These are phyloP conservation scores for Tremella yokohamensis DNA, from an alignment of 768 basidiomycete genomes.

Conservation along the genomic window DNA sequence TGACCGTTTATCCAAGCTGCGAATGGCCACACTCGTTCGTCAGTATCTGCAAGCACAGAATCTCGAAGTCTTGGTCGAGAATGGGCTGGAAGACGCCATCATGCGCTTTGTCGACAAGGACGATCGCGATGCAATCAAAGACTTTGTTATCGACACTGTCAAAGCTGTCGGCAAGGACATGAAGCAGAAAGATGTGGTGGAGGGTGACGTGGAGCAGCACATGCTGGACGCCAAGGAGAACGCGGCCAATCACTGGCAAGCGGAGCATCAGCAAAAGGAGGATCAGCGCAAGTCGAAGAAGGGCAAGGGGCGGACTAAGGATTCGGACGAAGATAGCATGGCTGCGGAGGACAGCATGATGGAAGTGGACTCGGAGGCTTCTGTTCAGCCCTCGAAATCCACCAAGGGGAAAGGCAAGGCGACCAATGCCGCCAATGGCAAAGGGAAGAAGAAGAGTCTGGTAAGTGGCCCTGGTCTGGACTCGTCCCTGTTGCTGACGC, in stretches of 20 bases:
- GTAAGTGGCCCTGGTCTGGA: constrained; percentile 19
- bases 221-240: constrained; percentile 28
- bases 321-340: constrained; percentile 49
- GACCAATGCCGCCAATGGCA: constrained; percentile 5
- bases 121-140: constrained; percentile 84
- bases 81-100: constrained; percentile 89
- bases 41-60: constrained; percentile 92
- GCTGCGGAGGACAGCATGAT: constrained; percentile 25
- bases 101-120: constrained; percentile 97
- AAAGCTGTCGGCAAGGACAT: constrained; percentile 41
- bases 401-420: constrained; percentile 41
- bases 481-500: neutral
- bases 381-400: constrained; percentile 54
- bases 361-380: constrained; percentile 58
- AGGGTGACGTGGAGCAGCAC: constrained; percentile 51
- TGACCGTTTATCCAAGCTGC: constrained; percentile 61
- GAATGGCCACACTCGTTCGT: constrained; percentile 82
- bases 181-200: constrained; percentile 41
- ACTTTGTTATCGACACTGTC: constrained; percentile 52
- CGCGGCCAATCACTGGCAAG: constrained; percentile 29
- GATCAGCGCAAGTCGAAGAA: constrained; percentile 20
- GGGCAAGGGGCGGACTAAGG: constrained; percentile 23
- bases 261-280: constrained; percentile 13
- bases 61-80: constrained; percentile 82
- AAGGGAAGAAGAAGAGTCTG: constrained; percentile 36